A percentile compares a stretch with the other conserved stretches of the same genome.
phyloP scores from a whole-genome alignment of 208 protist genomes.

The Leptomonas seymouri region DNA sequence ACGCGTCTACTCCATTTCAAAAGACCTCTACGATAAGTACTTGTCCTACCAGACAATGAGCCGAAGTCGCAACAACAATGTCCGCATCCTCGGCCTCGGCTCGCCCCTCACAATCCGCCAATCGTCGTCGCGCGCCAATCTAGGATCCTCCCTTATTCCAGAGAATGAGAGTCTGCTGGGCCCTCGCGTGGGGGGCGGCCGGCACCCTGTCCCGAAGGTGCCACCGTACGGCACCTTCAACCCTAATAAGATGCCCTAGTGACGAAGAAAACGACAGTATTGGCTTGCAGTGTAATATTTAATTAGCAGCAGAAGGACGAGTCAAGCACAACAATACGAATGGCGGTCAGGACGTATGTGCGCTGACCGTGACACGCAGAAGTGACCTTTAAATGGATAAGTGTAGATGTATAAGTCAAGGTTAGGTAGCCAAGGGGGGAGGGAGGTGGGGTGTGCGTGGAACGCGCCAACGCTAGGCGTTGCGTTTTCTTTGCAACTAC shows the following conservation, averaged over 20 bases:
- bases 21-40: conserved; percentile 64
- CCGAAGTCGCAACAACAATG: conserved; percentile 23
- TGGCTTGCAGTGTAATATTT: too few species aligned
- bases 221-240: conserved; percentile 35
- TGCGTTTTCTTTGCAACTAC: too few species aligned
- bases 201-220: not conserved
- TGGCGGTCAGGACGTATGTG: too few species aligned
- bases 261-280: too few species aligned
- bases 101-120: conserved; percentile 10
- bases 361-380: too few species aligned
- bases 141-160: not conserved
- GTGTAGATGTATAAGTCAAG: too few species aligned
- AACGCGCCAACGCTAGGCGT: too few species aligned
- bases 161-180: conserved; percentile 9
- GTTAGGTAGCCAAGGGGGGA: too few species aligned
- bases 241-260: conserved; percentile 5
- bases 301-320: too few species aligned
- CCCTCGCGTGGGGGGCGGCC: not conserved
- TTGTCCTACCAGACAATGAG: conserved; percentile 36
- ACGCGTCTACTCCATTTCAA: conserved; percentile 69
- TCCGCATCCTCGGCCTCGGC: conserved; percentile 22
- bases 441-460: too few species aligned
- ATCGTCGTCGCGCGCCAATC: conserved; percentile 14
- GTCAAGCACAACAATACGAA: too few species aligned
- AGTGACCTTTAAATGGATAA: too few species aligned